Percentiles rank a stretch among this genome's conserved stretches.
These are phyloP conservation scores for Monosporascus sp. DNA, from an alignment of 2,329 filamentous ascomycete species.

Conservation along the genomic window DNA sequence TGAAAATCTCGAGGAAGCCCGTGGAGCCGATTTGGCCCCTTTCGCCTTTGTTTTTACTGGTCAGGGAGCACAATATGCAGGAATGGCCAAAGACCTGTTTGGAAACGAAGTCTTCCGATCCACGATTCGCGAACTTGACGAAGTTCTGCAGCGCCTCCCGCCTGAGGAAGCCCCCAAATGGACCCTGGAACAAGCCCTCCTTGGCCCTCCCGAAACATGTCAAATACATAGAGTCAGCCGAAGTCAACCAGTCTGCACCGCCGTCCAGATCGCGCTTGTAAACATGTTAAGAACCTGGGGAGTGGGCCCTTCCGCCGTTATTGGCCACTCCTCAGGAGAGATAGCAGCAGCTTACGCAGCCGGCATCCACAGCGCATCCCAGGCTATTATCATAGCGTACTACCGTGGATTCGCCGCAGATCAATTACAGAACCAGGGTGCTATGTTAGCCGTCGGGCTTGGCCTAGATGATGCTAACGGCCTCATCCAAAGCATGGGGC, in stretches of 20 bases:
- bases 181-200: constrained; percentile 9
- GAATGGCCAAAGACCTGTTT: constrained; percentile 28
- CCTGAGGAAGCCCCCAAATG: constrained; percentile 4
- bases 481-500: neutral
- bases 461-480: neutral
- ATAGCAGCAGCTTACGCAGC: constrained; percentile 38
- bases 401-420: constrained; percentile 11
- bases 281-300: constrained; percentile 9
- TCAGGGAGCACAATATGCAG: constrained; percentile 26
- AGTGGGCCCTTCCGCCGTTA: constrained; percentile 2
- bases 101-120: constrained; percentile 9
- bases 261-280: constrained; percentile 18
- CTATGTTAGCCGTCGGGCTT: constrained; percentile 18
- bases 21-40: neutral
- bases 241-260: constrained; percentile 18
- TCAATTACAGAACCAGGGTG: constrained; percentile 2
- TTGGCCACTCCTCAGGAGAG: constrained; percentile 30
- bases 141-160: constrained; percentile 1
- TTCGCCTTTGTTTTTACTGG: constrained; percentile 21
- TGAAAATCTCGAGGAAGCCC: neutral
- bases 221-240: constrained; percentile 3
- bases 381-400: constrained; percentile 16
- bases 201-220: neutral
- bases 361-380: constrained; percentile 14
- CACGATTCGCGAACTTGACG: constrained; percentile 12